Base-by-base conservation (phyloP, 805 yeast species). In the Groenewaldozyma salmanticensis region DNA sequence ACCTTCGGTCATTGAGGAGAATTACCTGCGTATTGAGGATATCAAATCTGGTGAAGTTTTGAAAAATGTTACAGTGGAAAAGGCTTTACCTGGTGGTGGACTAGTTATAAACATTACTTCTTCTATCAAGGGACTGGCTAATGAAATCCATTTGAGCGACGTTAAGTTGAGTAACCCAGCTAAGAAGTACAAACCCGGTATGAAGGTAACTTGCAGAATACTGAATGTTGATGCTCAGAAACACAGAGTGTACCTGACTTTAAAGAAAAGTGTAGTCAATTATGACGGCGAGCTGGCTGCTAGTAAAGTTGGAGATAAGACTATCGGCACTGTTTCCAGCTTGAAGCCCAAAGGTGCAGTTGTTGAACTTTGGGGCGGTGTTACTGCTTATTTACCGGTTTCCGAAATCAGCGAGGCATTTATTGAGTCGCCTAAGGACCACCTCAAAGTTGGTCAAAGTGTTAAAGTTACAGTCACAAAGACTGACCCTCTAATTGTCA, bases 361-460 rank as follows among this genome's bases (percentile, higher is more conserved):
- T 34, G 77, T 92, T 4, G 74, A 87, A 13, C 87, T 92, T 55
- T 88, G 85, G 54, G 94, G 92, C 41, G 69, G 71, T 40, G 59
- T 84, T 33, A 74, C 70, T 49, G 98, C 87, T 0, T 88, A 76
- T 58, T 66, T 92, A 46, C 97, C 98, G 22, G 76, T 79, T 49
- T 68, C 79, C 41, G 97, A 92, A 65, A 83, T 92, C 53, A 81
- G 94, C 40, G 97, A 92, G 62, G 77, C 95, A 1, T 84, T 74
- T 58, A 92, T 88, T 31, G 71, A 68, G 39, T 74, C 76, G 42
- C 87, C 95, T 16, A 75, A 72, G 49, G 90, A 87, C 50, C 81
- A 80, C 59, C 71, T 90, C 51, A 77, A 77, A 49, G 55, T 82
- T 13, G 95, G 95, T 3, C 97, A 92, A 62, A 79, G 95, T 1